Percentiles rank a stretch among this genome's conserved stretches.
Evolutionary conservation across 768 basidiomycete species (phyloP).

Genomic region (Mycena amicta): DNA sequence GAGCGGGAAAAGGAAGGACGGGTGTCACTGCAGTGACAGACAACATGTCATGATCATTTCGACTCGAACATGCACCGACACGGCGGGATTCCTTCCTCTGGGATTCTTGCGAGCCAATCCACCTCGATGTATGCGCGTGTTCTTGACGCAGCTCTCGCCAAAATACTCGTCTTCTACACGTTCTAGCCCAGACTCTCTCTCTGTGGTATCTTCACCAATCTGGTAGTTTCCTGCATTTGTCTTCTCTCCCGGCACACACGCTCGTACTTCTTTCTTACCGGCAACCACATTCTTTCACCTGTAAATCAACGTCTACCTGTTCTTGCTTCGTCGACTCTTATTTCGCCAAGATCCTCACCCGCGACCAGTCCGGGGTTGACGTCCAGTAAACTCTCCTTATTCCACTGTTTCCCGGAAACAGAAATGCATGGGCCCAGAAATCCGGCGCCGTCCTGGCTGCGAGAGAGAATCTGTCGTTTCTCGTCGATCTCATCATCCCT

Average conservation of each 20-base stretch:
- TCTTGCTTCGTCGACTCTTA: background rate
- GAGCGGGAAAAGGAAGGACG: constrained; percentile 22
- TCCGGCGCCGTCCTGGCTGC: constrained; percentile 7
- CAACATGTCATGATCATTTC: background rate
- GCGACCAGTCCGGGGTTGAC: background rate
- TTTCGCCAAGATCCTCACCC: background rate
- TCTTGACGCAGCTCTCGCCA: background rate
- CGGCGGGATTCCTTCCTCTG: constrained; percentile 7
- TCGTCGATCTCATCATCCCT: constrained; percentile 20
- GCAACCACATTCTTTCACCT: too few relatives aligned
- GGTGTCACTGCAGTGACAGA: background rate
- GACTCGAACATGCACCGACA: constrained; percentile 1
- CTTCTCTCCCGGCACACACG: background rate
- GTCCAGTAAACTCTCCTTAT: background rate
- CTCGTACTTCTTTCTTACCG: background rate
- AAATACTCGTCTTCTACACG: background rate
- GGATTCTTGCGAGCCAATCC: background rate
- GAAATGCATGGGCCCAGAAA: constrained; percentile 11
- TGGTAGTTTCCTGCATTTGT: constrained; percentile 20
- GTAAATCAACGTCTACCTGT: too few relatives aligned
- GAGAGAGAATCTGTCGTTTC: constrained; percentile 7
- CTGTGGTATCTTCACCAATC: constrained; percentile 7
- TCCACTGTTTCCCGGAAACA: constrained; percentile 4
- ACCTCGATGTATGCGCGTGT: background rate
- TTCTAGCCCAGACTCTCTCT: background rate